Evolutionary conservation across 306 rosid species (phyloP).

Genomic region (Aeschynomene evenia): DNA sequence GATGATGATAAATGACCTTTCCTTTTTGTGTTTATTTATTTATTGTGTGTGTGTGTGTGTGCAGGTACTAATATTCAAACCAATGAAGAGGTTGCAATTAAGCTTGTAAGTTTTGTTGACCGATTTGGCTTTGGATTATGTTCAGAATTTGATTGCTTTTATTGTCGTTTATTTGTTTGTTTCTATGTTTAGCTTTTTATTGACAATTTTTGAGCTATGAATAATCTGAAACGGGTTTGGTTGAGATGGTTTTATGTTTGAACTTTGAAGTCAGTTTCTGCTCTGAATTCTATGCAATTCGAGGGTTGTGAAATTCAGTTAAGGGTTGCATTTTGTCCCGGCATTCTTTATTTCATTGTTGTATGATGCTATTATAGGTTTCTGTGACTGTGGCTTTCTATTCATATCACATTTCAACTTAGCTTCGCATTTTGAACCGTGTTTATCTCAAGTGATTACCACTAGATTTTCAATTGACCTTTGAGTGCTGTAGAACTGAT

Average conservation of each 20-base stretch:
- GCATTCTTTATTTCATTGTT: neutral
- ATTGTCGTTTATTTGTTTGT: neutral
- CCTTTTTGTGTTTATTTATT: neutral
- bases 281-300: neutral
- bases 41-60: neutral
- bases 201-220: neutral
- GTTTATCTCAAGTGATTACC: neutral
- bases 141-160: neutral
- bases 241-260: neutral
- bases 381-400: too few relatives aligned
- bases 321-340: neutral
- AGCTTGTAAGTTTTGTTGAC: constrained; percentile 60
- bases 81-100: constrained; percentile 80
- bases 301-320: constrained; percentile 8
- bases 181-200: neutral
- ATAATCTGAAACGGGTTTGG: constrained; percentile 16
- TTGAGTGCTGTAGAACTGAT: neutral
- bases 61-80: constrained; percentile 78
- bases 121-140: neutral
- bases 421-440: neutral
- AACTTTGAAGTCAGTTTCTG: constrained; percentile 18
- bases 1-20: neutral
- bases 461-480: neutral
- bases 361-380: too few relatives aligned
- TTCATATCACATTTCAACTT: neutral